A percentile compares a stretch with the other conserved stretches of the same genome.
Evolutionary conservation across 345 rosid species (phyloP).

Genomic region (Pugionium cornutum): DNA sequence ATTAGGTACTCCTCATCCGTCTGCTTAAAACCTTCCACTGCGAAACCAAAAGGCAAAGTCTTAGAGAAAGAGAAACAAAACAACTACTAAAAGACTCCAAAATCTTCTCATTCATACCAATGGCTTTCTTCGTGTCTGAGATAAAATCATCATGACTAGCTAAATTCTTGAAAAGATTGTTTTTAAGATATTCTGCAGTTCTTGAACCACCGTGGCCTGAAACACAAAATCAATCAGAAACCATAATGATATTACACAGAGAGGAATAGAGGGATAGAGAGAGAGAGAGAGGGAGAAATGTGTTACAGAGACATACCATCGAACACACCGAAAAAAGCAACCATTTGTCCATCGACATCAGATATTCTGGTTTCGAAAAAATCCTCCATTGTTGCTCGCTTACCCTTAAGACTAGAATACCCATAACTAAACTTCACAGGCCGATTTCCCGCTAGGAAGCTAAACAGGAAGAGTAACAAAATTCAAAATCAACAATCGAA

Average conservation of each 20-base stretch:
- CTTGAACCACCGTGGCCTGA: slow-evolving; percentile 98
- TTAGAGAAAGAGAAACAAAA: slow-evolving; percentile 5
- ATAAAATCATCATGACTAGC: slow-evolving; percentile 77
- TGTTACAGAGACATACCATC: slow-evolving; percentile 61
- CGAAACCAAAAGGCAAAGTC: slow-evolving; percentile 3
- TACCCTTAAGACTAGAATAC: slow-evolving; percentile 90
- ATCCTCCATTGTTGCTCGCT: slow-evolving; percentile 96
- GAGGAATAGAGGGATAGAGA: neutral
- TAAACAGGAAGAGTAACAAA: neutral
- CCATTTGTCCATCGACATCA: slow-evolving; percentile 92
- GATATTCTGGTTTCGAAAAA: slow-evolving; percentile 92
- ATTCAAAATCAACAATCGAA: neutral
- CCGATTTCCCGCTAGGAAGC: slow-evolving; percentile 43
- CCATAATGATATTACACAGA: neutral
- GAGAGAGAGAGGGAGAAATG: neutral
- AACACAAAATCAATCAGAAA: slow-evolving; percentile 8
- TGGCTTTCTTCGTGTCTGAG: slow-evolving; percentile 86
- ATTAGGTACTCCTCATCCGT: slow-evolving; percentile 87
- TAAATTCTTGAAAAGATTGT: slow-evolving; percentile 85
- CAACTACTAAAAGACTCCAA: neutral
- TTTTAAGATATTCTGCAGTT: slow-evolving; percentile 91
- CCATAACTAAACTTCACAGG: slow-evolving; percentile 95
- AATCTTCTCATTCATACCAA: slow-evolving; percentile 49
- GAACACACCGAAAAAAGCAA: slow-evolving; percentile 96
- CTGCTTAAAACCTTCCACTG: slow-evolving; percentile 76